Percentiles rank a stretch among this genome's conserved stretches.
Conservation (phyloP, 768 basidiomycete species). For the Suillus variegatus region DNA sequence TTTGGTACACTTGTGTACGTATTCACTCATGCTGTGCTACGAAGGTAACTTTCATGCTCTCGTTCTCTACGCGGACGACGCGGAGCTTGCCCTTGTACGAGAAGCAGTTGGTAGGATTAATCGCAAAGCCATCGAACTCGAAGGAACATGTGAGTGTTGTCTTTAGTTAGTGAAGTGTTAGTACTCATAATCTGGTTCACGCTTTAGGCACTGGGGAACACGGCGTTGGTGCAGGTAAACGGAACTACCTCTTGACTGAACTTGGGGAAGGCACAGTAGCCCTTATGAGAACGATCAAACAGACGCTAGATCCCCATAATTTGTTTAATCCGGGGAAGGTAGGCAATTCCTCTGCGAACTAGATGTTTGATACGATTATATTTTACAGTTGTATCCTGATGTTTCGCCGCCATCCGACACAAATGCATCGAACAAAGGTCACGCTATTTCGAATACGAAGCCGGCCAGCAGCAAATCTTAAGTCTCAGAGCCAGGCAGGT, state of each 20-base stretch:
- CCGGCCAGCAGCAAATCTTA: background rate
- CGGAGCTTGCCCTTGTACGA: constrained; percentile 34
- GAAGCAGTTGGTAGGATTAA: constrained; percentile 35
- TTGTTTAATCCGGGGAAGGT: constrained; percentile 52
- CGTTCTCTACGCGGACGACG: constrained; percentile 37
- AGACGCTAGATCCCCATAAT: constrained; percentile 43
- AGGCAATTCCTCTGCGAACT: constrained; percentile 5
- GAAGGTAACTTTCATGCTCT: constrained; percentile 47
- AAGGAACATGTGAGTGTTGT: constrained; percentile 34
- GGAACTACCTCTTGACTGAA: constrained; percentile 47
- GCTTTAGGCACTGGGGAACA: constrained; percentile 41
- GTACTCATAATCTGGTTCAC: background rate
- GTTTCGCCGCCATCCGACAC: background rate
- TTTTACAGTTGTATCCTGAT: constrained; percentile 16
- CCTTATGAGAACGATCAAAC: constrained; percentile 53
- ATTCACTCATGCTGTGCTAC: constrained; percentile 5
- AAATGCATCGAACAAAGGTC: background rate
- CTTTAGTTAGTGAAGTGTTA: background rate
- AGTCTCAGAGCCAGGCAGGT: background rate
- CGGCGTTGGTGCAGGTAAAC: constrained; percentile 49
- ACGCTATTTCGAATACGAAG: background rate
- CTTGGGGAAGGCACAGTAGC: constrained; percentile 50
- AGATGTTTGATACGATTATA: background rate
- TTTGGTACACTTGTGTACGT: background rate
- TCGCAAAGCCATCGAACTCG: constrained; percentile 35